phyloP scores from a whole-genome alignment of 1,284 basidiomycete species.

The Stygiomarasmius scandens region DNA sequence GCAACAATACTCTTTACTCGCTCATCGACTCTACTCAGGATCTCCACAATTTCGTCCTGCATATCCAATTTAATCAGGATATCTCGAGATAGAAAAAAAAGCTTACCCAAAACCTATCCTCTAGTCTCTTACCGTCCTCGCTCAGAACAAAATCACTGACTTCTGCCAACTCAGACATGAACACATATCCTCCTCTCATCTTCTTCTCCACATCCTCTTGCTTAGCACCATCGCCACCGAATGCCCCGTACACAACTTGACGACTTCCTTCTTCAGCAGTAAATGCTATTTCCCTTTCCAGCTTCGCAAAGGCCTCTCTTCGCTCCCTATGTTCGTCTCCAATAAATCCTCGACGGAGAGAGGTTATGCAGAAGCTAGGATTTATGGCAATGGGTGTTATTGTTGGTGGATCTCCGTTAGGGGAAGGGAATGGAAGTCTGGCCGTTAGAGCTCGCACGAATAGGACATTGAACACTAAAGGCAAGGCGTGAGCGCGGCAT shows the following conservation, averaged over 20 bases:
- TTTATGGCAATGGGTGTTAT: not conserved
- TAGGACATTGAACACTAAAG: not conserved
- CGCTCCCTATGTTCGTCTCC: too few relatives aligned
- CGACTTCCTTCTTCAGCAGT: constrained; percentile 11
- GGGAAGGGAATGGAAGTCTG: not conserved
- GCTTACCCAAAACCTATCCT: constrained; percentile 6
- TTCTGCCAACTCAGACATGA: not conserved
- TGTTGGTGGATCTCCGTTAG: not conserved
- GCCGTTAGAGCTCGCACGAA: not conserved
- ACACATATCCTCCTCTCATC: not conserved
- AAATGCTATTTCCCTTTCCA: not conserved
- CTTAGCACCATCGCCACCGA: not conserved
- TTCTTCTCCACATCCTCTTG: constrained; percentile 1
- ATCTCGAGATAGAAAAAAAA: not conserved
- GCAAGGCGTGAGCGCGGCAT: not conserved
- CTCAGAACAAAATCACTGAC: constrained; percentile 1
- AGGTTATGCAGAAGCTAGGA: not conserved
- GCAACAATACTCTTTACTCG: not conserved
- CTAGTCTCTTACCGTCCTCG: not conserved
- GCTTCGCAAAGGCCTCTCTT: not conserved
- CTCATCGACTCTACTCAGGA: not conserved
- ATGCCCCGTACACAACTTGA: constrained; percentile 5
- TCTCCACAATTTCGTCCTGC: not conserved
- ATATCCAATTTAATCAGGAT: not conserved
- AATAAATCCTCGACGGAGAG: not conserved